phyloP scores from a whole-genome alignment of 306 rosid species.

The Trifolium repens region DNA sequence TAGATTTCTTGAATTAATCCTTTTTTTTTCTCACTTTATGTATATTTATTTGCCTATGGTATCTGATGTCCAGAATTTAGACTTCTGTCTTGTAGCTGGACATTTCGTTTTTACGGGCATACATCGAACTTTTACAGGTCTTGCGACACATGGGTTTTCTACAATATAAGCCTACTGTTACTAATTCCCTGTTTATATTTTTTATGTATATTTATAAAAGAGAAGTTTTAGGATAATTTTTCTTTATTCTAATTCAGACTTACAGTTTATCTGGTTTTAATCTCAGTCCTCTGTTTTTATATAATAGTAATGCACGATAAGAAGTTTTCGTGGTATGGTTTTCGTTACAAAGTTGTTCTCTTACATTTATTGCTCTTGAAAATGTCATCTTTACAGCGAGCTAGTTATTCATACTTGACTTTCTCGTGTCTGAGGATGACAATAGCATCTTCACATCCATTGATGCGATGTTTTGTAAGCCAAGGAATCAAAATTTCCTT shows the following conservation, averaged over 20 bases:
- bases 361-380: no score
- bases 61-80: constrained; percentile 75
- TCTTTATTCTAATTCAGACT: not conserved
- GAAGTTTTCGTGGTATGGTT: not conserved
- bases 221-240: no score
- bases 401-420: constrained; percentile 39
- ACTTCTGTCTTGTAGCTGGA: constrained; percentile 45
- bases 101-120: constrained; percentile 67
- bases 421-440: constrained; percentile 61
- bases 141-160: constrained; percentile 74
- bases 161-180: constrained; percentile 55
- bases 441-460: constrained; percentile 35
- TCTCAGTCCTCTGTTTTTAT: not conserved
- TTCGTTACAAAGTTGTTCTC: not conserved
- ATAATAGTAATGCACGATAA: not conserved
- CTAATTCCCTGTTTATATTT: constrained; percentile 67
- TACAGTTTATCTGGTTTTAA: no score
- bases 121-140: constrained; percentile 55
- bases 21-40: not conserved
- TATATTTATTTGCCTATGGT: constrained; percentile 54
- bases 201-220: no score
- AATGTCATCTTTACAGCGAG: constrained; percentile 53
- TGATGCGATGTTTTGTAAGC: constrained; percentile 14
- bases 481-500: constrained; percentile 31
- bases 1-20: not conserved